phyloP scores from a whole-genome alignment of 805 yeast species.

The Yarrowia sp. region DNA sequence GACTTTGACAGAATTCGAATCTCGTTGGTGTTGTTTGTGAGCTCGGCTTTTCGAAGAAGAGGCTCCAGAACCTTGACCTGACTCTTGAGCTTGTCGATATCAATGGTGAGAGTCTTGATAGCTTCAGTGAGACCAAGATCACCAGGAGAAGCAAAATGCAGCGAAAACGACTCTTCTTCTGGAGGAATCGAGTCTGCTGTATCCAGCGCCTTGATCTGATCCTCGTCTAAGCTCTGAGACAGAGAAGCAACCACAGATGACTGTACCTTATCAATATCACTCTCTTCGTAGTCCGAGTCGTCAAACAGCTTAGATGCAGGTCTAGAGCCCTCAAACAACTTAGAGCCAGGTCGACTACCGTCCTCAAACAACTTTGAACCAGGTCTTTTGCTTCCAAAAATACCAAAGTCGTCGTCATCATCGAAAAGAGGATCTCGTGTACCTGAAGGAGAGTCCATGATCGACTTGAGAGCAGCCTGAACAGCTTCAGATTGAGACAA shows the following conservation, averaged over 20 bases:
- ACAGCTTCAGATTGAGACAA: constrained; percentile 54
- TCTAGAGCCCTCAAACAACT: not conserved
- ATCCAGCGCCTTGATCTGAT: constrained; percentile 18
- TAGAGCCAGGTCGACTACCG: not conserved
- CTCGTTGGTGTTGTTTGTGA: constrained; percentile 73
- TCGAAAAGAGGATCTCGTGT: constrained; percentile 19
- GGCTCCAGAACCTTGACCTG: constrained; percentile 68
- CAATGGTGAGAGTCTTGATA: constrained; percentile 56
- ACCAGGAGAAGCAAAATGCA: constrained; percentile 66
- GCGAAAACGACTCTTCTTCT: constrained; percentile 31
- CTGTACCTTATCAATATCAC: not conserved
- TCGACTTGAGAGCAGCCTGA: constrained; percentile 64
- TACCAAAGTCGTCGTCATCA: constrained; percentile 18
- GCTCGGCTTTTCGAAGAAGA: constrained; percentile 73
- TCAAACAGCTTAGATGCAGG: constrained; percentile 21
- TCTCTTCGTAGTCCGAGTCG: constrained; percentile 19
- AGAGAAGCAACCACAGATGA: constrained; percentile 4
- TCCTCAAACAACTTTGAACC: not conserved
- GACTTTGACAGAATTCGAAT: constrained; percentile 68
- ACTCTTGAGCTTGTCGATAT: constrained; percentile 55
- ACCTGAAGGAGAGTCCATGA: constrained; percentile 37
- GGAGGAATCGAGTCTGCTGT: constrained; percentile 1
- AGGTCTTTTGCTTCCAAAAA: not conserved
- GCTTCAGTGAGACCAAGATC: constrained; percentile 64
- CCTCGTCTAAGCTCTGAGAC: constrained; percentile 11